Evolutionary conservation across 2,329 filamentous ascomycete species (phyloP), one percentile per base, ranked within the genome.

Genomic region (Claviceps pazoutovae): DNA sequence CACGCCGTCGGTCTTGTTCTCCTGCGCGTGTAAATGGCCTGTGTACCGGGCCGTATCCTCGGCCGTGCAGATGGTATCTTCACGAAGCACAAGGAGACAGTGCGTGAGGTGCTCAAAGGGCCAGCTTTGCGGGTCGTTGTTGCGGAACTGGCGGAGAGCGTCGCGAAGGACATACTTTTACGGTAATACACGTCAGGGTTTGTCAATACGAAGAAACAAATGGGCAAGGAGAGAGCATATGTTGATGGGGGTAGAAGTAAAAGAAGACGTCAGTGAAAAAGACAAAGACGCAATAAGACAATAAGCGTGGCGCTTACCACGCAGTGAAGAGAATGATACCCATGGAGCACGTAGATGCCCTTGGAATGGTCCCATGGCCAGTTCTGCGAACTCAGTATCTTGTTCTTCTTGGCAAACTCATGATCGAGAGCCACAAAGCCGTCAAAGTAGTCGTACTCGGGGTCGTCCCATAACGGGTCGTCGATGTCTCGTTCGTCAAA

Each of bases 321-420:
- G 49, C 64, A 65, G 51, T 66, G 63, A 6, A 66, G 49, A 41
- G 59, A 58, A 51, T 66, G 62, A 46, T 53, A 59, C 5, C 57
- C 62, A 39, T 64, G 56, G 16, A 66, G 48, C 9, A 65, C 50
- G 46, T 64, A 65, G 9, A 64, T 45, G 2, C 62, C 60, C 36
- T 62, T 61, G 17, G 47, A 53, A 7, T 57, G 23, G 47, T 66
- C 64, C 63, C 63, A 66, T 0, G 64, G 63, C 48, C 64, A 65
- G 5, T 56, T 47, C 49, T 63, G 60, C 1, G 63, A 57, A 1
- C 17, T 51, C 2, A 50, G 56, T 17, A 65, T 55, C 9, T 42
- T 56, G 13, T 60, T 57, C 2, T 48, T 14, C 16, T 36, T 41
- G 7, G 53, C 56, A 50, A 52, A 62, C 5, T 57, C 53, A 43